Evolutionary conservation across 2,329 filamentous ascomycete genomes (phyloP), one percentile per base, ranked within the genome.

Genomic region (Nannizziopsis arthrosporioides): DNA sequence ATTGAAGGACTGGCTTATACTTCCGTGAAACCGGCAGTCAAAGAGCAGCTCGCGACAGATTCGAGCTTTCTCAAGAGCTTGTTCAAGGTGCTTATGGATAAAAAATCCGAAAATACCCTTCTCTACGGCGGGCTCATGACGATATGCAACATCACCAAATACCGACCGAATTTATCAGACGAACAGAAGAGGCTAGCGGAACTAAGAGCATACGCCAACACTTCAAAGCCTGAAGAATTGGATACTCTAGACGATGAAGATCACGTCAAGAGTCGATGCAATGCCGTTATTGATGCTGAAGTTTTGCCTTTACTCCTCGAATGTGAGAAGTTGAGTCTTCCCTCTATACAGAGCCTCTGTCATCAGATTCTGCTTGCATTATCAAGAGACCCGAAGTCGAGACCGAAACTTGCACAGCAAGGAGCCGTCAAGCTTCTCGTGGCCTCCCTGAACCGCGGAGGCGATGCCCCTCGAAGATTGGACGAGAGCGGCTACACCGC

Each of bases 1-100:
- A 79, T 96, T 47, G 92, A 98, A 67, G 92, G 90, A 5, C 72
- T 98, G 51, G 92, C 90, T 11, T 96, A 94, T 63, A 82, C 88
- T 3, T 94, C 90, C 8, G 75, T 96, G 34, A 86, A 87, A 58
- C 80, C 90, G 5, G 80, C 78, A 51, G 79, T 95, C 50, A 94
- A 94, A 63, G 86, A 96, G 62, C 77, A 81, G 42, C 73, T 96
- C 8, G 78, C 80, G 10, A 74, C 74, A 42, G 84, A 95, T 60
- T 63, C 71, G 3, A 65, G 70, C 6, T 80, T 96, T 42, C 67
- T 96, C 27, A 77, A 78, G 55, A 77, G 74, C 45, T 72, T 96
- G 4, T 75, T 93, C 14, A 56, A 63, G 6, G 57, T 65, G 1
- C 57, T 73, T 42, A 66, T 69, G 34, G 56, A 58, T 10, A 63